Percentiles rank a stretch among this genome's conserved stretches.
Evolutionary conservation across 352 stramenopile genomes (phyloP).

Genomic region (Phytophthora pinifolia): DNA sequence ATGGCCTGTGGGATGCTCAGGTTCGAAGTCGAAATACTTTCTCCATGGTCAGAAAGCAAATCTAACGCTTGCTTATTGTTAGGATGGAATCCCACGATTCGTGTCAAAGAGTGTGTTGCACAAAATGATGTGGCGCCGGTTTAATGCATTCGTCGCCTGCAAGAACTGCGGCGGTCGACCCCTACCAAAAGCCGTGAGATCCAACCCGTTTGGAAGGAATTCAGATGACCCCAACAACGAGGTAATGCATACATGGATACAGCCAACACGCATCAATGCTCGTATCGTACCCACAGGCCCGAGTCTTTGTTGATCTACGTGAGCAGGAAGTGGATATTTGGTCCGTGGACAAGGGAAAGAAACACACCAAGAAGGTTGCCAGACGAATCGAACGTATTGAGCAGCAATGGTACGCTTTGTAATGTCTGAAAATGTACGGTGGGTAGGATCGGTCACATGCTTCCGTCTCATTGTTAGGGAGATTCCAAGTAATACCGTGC

Average conservation of each 20-base stretch:
- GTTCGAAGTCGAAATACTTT: conserved; percentile 17
- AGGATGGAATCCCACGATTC: conserved; percentile 63
- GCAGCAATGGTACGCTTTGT: conserved; percentile 41
- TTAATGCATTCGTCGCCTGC: conserved; percentile 69
- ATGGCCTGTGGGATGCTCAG: conserved; percentile 72
- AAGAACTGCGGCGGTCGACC: conserved; percentile 67
- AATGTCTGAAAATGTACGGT: background rate
- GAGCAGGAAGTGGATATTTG: conserved; percentile 67
- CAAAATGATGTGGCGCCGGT: conserved; percentile 62
- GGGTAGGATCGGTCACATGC: background rate
- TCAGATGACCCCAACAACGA: conserved; percentile 17
- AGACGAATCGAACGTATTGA: conserved; percentile 49
- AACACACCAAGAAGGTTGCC: conserved; percentile 44
- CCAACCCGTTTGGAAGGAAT: conserved; percentile 15
- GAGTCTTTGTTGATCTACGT: background rate
- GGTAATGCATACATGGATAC: conserved; percentile 7
- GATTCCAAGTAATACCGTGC: conserved; percentile 41
- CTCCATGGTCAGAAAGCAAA: background rate
- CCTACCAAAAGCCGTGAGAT: conserved; percentile 30
- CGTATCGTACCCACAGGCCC: no score
- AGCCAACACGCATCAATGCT: background rate
- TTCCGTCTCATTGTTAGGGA: conserved; percentile 30
- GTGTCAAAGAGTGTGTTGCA: conserved; percentile 51
- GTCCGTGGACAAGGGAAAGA: conserved; percentile 49
- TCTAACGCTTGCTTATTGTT: background rate